phyloP scores from a whole-genome alignment of 768 basidiomycete genomes.

The Hericium rajendrae region DNA sequence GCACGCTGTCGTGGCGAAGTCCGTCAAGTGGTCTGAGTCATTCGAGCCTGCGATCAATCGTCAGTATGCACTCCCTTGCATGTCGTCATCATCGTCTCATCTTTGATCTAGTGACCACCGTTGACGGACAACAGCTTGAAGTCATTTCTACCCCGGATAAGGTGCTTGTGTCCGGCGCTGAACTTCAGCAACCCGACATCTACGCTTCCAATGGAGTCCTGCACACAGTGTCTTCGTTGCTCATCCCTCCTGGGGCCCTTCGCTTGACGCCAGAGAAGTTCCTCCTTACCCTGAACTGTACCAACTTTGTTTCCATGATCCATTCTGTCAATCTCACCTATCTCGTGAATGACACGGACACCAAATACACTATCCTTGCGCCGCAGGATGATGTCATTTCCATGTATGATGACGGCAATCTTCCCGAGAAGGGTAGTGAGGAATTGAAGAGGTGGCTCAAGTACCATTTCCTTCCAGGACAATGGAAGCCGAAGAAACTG shows the following conservation, averaged over 20 bases:
- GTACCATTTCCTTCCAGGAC: slow-evolving; percentile 89
- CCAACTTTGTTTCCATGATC: slow-evolving; percentile 79
- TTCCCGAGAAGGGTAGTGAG: slow-evolving; percentile 56
- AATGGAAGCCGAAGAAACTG: slow-evolving; percentile 62
- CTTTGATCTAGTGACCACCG: slow-evolving; percentile 49
- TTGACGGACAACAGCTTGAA: slow-evolving; percentile 58
- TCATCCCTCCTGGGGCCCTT: slow-evolving; percentile 68
- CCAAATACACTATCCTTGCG: slow-evolving; percentile 78
- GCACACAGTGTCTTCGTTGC: slow-evolving; percentile 77
- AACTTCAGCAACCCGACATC: slow-evolving; percentile 68
- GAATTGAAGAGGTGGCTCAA: slow-evolving; percentile 66
- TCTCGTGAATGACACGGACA: slow-evolving; percentile 60
- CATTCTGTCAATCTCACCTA: slow-evolving; percentile 69
- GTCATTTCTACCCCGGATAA: slow-evolving; percentile 45
- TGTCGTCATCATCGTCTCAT: slow-evolving; percentile 5
- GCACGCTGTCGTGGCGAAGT: slow-evolving; percentile 53
- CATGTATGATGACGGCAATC: slow-evolving; percentile 37
- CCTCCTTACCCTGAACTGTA: slow-evolving; percentile 86
- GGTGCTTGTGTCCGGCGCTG: slow-evolving; percentile 46
- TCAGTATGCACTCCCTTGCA: slow-evolving; percentile 26
- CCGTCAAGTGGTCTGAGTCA: slow-evolving; percentile 59
- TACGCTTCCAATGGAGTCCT: slow-evolving; percentile 94
- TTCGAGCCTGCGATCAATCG: slow-evolving; percentile 43
- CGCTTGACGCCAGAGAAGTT: slow-evolving; percentile 90
- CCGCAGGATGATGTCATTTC: slow-evolving; percentile 79